Conservation (phyloP, 208 protist species). For the Herpetomonas samuelpessoai region DNA sequence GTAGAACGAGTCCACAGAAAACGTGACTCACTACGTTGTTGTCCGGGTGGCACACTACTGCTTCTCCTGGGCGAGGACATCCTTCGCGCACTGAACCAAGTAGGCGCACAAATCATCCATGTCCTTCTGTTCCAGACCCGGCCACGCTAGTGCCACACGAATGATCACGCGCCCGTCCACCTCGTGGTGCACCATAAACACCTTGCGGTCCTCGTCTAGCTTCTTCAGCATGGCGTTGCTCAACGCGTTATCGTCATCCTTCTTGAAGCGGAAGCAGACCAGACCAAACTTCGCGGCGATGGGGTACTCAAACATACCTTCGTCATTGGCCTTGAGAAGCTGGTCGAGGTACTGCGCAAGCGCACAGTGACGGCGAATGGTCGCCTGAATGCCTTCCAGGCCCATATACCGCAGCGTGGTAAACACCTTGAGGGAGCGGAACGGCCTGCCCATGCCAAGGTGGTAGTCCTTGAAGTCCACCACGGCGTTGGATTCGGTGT, state of each 20-base stretch:
- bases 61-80: too few species aligned
- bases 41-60: too few species aligned
- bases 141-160: constrained; percentile 29
- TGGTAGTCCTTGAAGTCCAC: constrained; percentile 74
- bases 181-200: constrained; percentile 33
- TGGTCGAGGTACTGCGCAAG: constrained; percentile 38
- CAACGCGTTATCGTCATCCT: constrained; percentile 21
- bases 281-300: constrained; percentile 38
- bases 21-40: too few species aligned
- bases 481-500: constrained; percentile 26
- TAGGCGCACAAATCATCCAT: constrained; percentile 32
- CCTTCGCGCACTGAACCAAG: constrained; percentile 15
- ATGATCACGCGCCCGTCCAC: constrained; percentile 30
- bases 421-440: constrained; percentile 65
- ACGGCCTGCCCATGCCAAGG: constrained; percentile 55
- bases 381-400: constrained; percentile 41
- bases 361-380: constrained; percentile 36
- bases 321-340: constrained; percentile 8
- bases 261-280: constrained; percentile 33
- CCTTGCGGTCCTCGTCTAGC: constrained; percentile 22
- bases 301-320: constrained; percentile 20
- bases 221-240: constrained; percentile 21
- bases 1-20: too few species aligned
- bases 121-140: constrained; percentile 20
- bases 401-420: constrained; percentile 55